phyloP scores from a whole-genome alignment of 768 basidiomycete genomes.

The Trichaptum fuscoviolaceum region DNA sequence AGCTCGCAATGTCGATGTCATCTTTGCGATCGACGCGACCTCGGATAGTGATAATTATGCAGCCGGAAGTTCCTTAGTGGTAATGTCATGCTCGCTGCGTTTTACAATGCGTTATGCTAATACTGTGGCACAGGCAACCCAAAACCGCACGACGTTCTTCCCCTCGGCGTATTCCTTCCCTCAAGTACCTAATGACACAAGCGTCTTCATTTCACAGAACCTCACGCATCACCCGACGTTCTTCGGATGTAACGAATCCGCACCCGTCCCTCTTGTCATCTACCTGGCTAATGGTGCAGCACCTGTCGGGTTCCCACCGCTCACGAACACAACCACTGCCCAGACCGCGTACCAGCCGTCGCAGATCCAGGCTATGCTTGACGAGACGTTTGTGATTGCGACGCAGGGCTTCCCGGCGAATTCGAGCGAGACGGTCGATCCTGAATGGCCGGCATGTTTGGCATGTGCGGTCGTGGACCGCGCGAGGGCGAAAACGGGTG shows the following conservation, averaged over 20 bases:
- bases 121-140: conserved; percentile 18
- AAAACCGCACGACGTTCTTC: conserved; percentile 35
- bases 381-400: conserved; percentile 37
- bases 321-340: conserved; percentile 39
- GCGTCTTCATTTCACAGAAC: conserved; percentile 30
- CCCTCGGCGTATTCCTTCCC: conserved; percentile 30
- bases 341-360: conserved; percentile 32
- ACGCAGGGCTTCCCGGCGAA: conserved; percentile 36
- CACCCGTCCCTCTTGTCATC: conserved; percentile 41
- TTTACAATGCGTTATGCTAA: neutral
- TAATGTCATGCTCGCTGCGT: conserved; percentile 8
- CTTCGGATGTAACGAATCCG: conserved; percentile 35
- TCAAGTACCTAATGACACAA: conserved; percentile 21
- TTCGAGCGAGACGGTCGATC: conserved; percentile 27
- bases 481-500: conserved; percentile 22
- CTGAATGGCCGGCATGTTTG: conserved; percentile 43
- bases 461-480: conserved; percentile 50
- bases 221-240: conserved; percentile 37
- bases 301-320: conserved; percentile 31
- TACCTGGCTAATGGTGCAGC: conserved; percentile 56
- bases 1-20: conserved; percentile 40
- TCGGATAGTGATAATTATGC: conserved; percentile 18
- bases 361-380: conserved; percentile 38
- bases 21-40: conserved; percentile 44
- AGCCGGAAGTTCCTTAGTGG: conserved; percentile 23